phyloP scores from a whole-genome alignment of 495 filamentous ascomycete genomes.

The Opeltia flavorubescens region DNA sequence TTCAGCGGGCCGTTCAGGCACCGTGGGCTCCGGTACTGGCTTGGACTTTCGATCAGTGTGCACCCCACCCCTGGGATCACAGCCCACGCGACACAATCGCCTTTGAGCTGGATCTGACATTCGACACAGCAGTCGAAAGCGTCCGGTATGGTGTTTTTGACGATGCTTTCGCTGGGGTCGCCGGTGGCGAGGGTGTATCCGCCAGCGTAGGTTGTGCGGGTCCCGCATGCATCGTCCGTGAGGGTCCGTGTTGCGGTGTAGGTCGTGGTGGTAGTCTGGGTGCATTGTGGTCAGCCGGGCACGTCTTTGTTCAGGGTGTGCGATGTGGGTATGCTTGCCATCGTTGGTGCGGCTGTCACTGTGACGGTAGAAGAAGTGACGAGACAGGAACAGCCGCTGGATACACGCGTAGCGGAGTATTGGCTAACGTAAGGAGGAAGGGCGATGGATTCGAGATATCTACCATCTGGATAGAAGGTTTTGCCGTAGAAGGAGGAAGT shows the following conservation, averaged over 20 bases:
- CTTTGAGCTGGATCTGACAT: constrained; percentile 1
- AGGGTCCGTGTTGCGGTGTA: background rate
- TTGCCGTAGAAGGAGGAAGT: background rate
- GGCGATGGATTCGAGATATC: constrained; percentile 1
- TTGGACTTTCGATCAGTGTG: background rate
- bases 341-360: background rate
- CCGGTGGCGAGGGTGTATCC: background rate
- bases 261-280: background rate
- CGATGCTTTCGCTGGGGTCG: background rate
- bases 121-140: background rate
- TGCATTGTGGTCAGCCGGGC: background rate
- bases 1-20: background rate
- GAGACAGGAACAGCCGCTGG: constrained; percentile 1
- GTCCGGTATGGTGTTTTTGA: background rate
- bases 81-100: background rate
- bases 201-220: background rate
- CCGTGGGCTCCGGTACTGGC: background rate
- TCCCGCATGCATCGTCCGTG: background rate
- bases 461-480: background rate
- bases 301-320: background rate
- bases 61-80: background rate
- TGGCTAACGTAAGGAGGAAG: background rate
- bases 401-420: background rate
- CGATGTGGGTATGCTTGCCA: background rate
- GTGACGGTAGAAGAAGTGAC: background rate